Conservation (phyloP, 2,329 filamentous ascomycete genomes). For the Beauveria caledonica region DNA sequence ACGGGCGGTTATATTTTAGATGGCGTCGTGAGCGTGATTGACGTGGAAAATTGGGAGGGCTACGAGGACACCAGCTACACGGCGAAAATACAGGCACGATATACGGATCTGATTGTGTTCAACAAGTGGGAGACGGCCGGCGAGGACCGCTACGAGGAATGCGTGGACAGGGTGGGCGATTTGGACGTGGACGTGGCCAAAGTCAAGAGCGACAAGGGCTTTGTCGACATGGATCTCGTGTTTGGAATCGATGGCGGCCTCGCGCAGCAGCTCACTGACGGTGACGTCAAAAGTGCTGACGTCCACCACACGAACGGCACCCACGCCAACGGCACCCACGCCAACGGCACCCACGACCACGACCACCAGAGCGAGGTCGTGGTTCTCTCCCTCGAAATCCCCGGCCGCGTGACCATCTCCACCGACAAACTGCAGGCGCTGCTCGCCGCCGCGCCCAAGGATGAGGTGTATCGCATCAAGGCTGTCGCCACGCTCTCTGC, state of each 20-base stretch:
- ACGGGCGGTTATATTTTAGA: conserved; percentile 66
- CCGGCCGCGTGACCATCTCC: conserved; percentile 34
- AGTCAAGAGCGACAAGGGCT: conserved; percentile 77
- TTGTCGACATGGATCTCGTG: conserved; percentile 68
- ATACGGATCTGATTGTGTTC: conserved; percentile 83
- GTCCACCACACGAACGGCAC: conserved; percentile 23
- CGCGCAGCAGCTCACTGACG: conserved; percentile 45
- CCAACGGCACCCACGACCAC: conserved; percentile 30
- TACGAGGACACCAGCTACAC: conserved; percentile 90
- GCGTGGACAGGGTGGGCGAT: conserved; percentile 70
- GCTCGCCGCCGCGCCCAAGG: conserved; percentile 69
- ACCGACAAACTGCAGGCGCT: conserved; percentile 58
- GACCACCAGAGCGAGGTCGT: conserved; percentile 80
- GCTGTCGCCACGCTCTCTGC: conserved; percentile 46
- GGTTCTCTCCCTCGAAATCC: conserved; percentile 73
- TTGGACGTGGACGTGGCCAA: conserved; percentile 72
- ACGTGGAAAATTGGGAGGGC: conserved; percentile 91
- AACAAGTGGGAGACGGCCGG: conserved; percentile 83
- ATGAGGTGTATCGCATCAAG: conserved; percentile 95
- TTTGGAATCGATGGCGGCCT: conserved; percentile 84
- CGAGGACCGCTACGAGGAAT: conserved; percentile 68
- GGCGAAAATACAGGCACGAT: conserved; percentile 77
- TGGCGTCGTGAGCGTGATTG: conserved; percentile 81
- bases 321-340: conserved; percentile 20
- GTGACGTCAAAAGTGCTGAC: conserved; percentile 24